Evolutionary conservation across 2,329 filamentous ascomycete genomes (phyloP), one percentile per base, ranked within the genome.

Genomic region (Cladosporium sp.): DNA sequence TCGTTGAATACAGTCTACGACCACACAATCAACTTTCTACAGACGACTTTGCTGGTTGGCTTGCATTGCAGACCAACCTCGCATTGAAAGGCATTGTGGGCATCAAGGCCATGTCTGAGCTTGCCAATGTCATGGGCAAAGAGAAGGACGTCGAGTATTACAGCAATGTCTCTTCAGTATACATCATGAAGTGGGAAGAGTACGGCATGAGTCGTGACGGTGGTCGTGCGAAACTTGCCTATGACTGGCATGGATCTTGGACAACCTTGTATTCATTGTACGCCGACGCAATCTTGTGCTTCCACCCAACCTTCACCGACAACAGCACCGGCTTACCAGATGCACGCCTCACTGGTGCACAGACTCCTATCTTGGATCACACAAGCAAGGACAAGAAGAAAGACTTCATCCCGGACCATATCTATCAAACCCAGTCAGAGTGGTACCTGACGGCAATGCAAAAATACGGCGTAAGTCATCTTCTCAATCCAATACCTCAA

Each of bases 191-290:
- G 64, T 95, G 91, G 90, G 80, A 88, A 68, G 75, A 79, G 19
- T 82, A 84, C 55, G 90, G 83, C 56, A 85, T 92, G 71, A 89
- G 89, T 60, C 78, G 80, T 17, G 83, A 87, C 57, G 82, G 83
- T 8, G 77, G 85, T 1, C 89, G 93, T 71, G 85, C 89, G 20
- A 92, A 90, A 64, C 80, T 96, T 9, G 84, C 87, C 10, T 96
- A 96, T 74, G 82, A 90, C 68, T 86, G 87, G 78, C 88, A 88
- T 63, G 88, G 88, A 13, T 90, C 87, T 51, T 92, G 89, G 88
- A 91, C 89, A 6, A 91, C 88, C 0, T 80, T 95, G 35, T 96
- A 96, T 78, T 93, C 91, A 68, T 80, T 95, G 24, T 96, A 90
- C 74, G 84, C 87, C 13, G 90, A 95, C 74, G 84, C 83, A 25